Evolutionary conservation across 73 alveolate genomes (phyloP), one percentile per base, ranked within the genome.

Genomic region (Breviolum minutum): DNA sequence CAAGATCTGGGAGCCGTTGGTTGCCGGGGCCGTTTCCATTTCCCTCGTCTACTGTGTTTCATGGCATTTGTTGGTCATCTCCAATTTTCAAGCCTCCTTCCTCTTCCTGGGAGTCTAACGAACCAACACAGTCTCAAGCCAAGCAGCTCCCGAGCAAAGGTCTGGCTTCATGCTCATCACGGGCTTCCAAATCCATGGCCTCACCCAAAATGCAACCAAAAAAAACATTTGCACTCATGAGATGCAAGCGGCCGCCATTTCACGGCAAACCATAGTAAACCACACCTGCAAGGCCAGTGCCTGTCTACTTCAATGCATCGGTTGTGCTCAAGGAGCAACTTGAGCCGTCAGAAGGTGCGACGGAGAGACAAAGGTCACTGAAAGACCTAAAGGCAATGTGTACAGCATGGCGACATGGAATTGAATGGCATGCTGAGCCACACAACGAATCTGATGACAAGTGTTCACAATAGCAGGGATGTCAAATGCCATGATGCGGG

Each of bases 161-260:
- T 81, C 32, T 80, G 63, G 68, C 90, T 81, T 92, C 98, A 27
- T 92, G 98, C 77, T 86, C 94, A 60, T 83, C 88, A n/a, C 98
- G 98, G 64, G 98, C 98, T 76, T 92, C 98, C 48, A 92, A 30
- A 29, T 92, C 98, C 98, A 92, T 92, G 22, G 71, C 93, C 93
- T 13, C 60, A 83, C 54, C 54, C 76, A 61, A 26, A 22, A 2
- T 22, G 73, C 73, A 48, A 13, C 71, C 73, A 48, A 13, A 48
- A 48, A 61, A 19, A 17, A 54, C 10, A 7, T 54, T 32, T 20
- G 69, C 66, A 40, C 54, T 40, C 54, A 40, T 40, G 16, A 77
- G 63, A 77, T 29, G n/a, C 16, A 77, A 77, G 8, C 62, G 86
- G 62, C 9, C 86, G 26, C 30, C 13, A 22, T 71, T 20, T 8